Evolutionary conservation across 495 filamentous ascomycete species (phyloP).

Genomic region (Trichocladium uniseriatum): DNA sequence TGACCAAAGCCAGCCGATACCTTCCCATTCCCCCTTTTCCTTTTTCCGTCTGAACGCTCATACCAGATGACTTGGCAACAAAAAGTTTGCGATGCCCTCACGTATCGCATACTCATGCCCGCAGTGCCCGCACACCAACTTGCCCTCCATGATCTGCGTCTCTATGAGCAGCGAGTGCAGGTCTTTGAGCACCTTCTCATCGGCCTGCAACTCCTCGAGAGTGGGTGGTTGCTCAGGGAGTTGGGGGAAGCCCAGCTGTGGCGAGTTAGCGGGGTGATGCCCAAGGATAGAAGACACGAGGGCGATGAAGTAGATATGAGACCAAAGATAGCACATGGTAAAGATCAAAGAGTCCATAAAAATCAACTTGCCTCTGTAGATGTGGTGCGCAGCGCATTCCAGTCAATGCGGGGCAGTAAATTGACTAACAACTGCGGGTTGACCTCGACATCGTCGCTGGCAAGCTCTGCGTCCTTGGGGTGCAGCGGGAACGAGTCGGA

Average conservation of each 20-base stretch:
- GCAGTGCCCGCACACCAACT: slow-evolving; percentile 82
- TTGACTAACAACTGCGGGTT: slow-evolving; percentile 71
- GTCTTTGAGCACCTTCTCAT: slow-evolving; percentile 61
- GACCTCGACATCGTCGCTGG: slow-evolving; percentile 66
- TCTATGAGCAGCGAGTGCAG: slow-evolving; percentile 79
- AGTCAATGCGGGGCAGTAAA: slow-evolving; percentile 79
- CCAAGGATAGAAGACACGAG: not conserved
- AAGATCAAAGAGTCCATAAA: too few relatives aligned
- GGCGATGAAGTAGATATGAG: not conserved
- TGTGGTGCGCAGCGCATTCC: slow-evolving; percentile 64
- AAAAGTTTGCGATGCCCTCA: slow-evolving; percentile 93
- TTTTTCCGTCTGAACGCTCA: slow-evolving; percentile 13
- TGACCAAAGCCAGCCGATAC: not conserved
- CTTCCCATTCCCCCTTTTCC: not conserved
- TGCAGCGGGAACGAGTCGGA: slow-evolving; percentile 77
- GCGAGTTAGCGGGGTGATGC: not conserved
- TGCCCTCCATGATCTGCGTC: slow-evolving; percentile 79
- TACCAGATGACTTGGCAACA: slow-evolving; percentile 86
- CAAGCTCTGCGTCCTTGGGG: slow-evolving; percentile 82
- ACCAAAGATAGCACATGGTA: too few relatives aligned
- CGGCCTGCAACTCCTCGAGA: slow-evolving; percentile 46
- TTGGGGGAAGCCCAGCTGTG: slow-evolving; percentile 70
- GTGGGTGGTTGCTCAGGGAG: slow-evolving; percentile 57
- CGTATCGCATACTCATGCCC: slow-evolving; percentile 86
- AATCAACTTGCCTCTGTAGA: slow-evolving; percentile 61